Evolutionary conservation across 208 protist genomes (phyloP).

Genomic region (Wallacemonas sp.): DNA sequence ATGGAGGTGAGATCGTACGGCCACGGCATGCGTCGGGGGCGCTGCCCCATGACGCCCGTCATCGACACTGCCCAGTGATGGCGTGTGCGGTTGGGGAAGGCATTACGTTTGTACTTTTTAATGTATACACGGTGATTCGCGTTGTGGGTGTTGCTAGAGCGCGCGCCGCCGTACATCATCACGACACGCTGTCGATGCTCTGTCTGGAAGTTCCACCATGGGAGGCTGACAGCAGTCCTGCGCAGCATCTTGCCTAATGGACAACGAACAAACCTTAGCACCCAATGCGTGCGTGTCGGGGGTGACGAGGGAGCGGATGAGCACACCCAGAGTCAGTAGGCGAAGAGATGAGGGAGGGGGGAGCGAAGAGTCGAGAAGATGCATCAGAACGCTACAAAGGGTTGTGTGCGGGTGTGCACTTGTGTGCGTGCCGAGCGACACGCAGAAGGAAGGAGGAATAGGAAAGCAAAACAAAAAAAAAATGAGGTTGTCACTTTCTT

Average conservation of each 20-base stretch:
- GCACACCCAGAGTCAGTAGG: too few relatives aligned
- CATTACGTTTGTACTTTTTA: constrained; percentile 88
- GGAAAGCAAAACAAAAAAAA: too few relatives aligned
- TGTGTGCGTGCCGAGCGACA: too few relatives aligned
- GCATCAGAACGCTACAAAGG: too few relatives aligned
- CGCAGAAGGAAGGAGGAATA: too few relatives aligned
- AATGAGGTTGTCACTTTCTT: too few relatives aligned
- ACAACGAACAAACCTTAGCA: too few relatives aligned
- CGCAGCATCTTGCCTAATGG: constrained; percentile 57
- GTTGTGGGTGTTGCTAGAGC: constrained; percentile 86
- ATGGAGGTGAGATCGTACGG: constrained; percentile 91
- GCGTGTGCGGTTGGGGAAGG: constrained; percentile 89
- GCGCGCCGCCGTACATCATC: constrained; percentile 89
- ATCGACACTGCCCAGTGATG: constrained; percentile 91
- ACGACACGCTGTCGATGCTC: constrained; percentile 87
- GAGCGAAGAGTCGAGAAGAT: too few relatives aligned
- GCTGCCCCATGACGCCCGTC: constrained; percentile 82
- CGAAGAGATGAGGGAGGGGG: too few relatives aligned
- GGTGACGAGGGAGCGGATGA: not conserved
- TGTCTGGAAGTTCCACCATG: constrained; percentile 94
- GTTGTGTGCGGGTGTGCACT: too few relatives aligned
- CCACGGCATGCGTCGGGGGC: constrained; percentile 91
- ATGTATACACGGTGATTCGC: constrained; percentile 88
- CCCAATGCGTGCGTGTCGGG: too few relatives aligned
- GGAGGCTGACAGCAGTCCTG: constrained; percentile 48